Evolutionary conservation across 148 eudicot genomes (phyloP).

Genomic region (Rhododendron henanense): DNA sequence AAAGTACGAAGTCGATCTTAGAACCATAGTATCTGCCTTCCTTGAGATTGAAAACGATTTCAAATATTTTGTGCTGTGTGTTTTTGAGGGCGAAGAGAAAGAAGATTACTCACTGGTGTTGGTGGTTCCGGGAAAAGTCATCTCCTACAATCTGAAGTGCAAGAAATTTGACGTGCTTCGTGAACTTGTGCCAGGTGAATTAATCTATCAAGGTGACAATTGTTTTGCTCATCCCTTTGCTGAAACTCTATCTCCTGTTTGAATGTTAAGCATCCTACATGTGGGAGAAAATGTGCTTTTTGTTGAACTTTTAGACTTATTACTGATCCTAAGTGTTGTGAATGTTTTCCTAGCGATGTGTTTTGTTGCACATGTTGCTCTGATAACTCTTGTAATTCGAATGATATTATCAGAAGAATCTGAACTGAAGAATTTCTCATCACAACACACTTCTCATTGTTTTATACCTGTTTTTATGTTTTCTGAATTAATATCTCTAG

Average conservation of each 20-base stretch:
- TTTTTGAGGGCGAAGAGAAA: neutral
- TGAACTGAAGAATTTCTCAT: too few relatives aligned
- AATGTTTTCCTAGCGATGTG: neutral
- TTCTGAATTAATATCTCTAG: too few relatives aligned
- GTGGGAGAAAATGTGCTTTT: neutral
- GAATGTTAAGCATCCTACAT: neutral
- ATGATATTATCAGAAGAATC: too few relatives aligned
- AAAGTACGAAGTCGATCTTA: neutral
- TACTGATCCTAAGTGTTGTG: neutral
- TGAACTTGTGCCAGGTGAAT: too few relatives aligned
- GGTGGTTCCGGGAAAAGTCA: neutral
- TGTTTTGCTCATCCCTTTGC: neutral
- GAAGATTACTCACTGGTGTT: neutral
- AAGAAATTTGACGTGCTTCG: neutral
- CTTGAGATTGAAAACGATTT: neutral
- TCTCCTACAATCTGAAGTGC: neutral
- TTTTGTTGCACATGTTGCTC: too few relatives aligned
- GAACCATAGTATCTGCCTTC: neutral
- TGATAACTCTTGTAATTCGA: too few relatives aligned
- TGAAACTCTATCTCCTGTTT: neutral
- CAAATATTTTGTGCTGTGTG: neutral
- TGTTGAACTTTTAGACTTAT: neutral
- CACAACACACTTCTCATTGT: too few relatives aligned
- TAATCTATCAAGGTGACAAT: too few relatives aligned
- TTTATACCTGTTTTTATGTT: too few relatives aligned